A percentile compares a stretch with the other conserved stretches of the same genome.
Conservation (phyloP, 495 filamentous ascomycete genomes). For the Acidomyces sp. region DNA sequence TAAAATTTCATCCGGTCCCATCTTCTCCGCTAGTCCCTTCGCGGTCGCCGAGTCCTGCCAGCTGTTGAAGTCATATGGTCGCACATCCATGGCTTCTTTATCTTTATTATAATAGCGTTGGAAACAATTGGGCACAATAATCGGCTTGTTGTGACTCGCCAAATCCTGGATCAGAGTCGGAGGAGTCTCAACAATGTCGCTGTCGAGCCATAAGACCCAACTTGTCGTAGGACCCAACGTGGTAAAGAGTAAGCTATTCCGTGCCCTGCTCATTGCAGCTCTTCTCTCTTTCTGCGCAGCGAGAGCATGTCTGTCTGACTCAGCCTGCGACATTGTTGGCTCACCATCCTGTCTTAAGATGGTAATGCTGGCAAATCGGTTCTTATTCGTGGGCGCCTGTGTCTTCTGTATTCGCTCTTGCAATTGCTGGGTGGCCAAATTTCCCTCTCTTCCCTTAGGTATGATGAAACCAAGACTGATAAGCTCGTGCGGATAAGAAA, state of each 20-base stretch:
- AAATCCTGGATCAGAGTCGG: conserved; percentile 82
- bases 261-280: conserved; percentile 80
- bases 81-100: conserved; percentile 51
- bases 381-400: conserved; percentile 61
- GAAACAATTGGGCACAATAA: conserved; percentile 92
- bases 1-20: conserved; percentile 84
- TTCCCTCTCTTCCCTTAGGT: conserved; percentile 79
- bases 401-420: conserved; percentile 76
- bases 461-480: conserved; percentile 95
- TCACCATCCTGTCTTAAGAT: conserved; percentile 95
- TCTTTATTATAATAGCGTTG: conserved; percentile 72
- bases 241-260: conserved; percentile 93
- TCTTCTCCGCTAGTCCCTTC: conserved; percentile 55
- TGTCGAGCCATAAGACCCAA: conserved; percentile 94
- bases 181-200: conserved; percentile 84
- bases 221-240: conserved; percentile 84
- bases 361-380: conserved; percentile 79
- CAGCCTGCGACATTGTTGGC: conserved; percentile 69
- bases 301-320: conserved; percentile 81
- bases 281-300: conserved; percentile 74
- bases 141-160: conserved; percentile 66
- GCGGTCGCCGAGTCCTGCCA: conserved; percentile 82
- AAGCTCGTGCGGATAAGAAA: conserved; percentile 83
- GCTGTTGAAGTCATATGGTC: conserved; percentile 93
- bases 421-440: conserved; percentile 62